Percentiles rank a stretch among this genome's conserved stretches.
Conservation (phyloP, 2,329 filamentous ascomycete genomes). For the Fusarium stilboides region DNA sequence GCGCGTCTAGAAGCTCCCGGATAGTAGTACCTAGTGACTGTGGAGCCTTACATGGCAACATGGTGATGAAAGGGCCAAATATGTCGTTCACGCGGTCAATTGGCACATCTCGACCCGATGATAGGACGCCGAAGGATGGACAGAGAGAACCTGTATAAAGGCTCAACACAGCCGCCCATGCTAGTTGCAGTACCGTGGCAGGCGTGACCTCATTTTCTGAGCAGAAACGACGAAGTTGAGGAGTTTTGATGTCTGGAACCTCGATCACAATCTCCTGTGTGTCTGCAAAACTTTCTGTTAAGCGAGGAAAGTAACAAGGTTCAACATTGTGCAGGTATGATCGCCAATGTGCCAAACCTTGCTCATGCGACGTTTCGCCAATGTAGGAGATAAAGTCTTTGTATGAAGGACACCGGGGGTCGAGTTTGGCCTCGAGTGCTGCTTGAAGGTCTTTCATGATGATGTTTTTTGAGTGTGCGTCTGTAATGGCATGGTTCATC, state of each 20-base stretch:
- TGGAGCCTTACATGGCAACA: neutral
- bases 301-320: neutral
- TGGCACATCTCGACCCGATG: neutral
- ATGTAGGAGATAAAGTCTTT: constrained; percentile 1
- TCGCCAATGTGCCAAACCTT: neutral
- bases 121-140: neutral
- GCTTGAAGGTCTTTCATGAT: neutral
- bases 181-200: neutral
- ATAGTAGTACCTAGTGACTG: neutral
- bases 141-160: neutral
- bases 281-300: neutral
- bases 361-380: neutral
- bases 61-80: neutral
- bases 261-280: neutral
- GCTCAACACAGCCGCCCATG: neutral
- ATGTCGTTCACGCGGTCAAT: neutral
- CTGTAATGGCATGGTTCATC: neutral
- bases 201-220: neutral
- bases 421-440: neutral
- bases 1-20: neutral
- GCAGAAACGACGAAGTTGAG: neutral
- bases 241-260: neutral
- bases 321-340: neutral
- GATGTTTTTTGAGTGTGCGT: neutral
- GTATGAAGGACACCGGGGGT: neutral